Evolutionary conservation across 2,329 filamentous ascomycete genomes (phyloP).

Genomic region (Pseudogymnoascus sp.): DNA sequence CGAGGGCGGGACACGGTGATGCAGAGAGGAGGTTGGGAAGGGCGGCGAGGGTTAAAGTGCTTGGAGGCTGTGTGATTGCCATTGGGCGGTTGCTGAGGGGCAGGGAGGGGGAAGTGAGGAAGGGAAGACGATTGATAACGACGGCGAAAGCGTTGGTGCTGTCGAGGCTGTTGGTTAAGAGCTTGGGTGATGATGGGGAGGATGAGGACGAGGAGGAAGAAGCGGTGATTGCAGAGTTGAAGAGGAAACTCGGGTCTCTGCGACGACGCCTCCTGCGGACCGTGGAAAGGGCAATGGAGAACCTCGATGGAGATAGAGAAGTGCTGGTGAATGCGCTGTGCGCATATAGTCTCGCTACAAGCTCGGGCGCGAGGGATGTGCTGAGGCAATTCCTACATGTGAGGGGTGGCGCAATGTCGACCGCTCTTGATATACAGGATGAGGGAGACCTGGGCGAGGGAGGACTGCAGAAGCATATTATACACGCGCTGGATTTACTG

Average conservation of each 20-base stretch:
- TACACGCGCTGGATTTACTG: conserved; percentile 57
- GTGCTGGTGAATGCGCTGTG: conserved; percentile 64
- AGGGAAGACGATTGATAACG: conserved; percentile 38
- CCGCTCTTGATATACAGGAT: conserved; percentile 43
- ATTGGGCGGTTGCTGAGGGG: conserved; percentile 41
- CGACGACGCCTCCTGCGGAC: conserved; percentile 55
- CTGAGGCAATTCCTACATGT: conserved; percentile 70
- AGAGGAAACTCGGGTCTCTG: conserved; percentile 53
- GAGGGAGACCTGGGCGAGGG: conserved; percentile 36
- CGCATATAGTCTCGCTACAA: conserved; percentile 75
- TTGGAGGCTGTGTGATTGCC: conserved; percentile 44
- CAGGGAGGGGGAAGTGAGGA: conserved; percentile 13
- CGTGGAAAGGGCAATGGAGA: conserved; percentile 61
- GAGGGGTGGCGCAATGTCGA: conserved; percentile 58
- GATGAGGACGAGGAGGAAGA: conserved; percentile 26
- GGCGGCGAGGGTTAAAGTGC: conserved; percentile 38
- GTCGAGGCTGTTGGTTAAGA: conserved; percentile 65
- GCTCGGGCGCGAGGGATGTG: conserved; percentile 69
- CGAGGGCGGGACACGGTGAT: conserved; percentile 20
- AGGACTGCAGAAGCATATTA: conserved; percentile 41
- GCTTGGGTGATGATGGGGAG: conserved; percentile 48
- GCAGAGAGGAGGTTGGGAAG: conserved; percentile 17
- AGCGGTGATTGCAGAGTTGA: conserved; percentile 45
- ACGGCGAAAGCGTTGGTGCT: conserved; percentile 68
- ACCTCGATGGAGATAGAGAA: conserved; percentile 41